A percentile compares a stretch with the other conserved stretches of the same genome.
phyloP scores from a whole-genome alignment of 176 grass and related monocot genomes.

The Dendrocalamus sinicus region DNA sequence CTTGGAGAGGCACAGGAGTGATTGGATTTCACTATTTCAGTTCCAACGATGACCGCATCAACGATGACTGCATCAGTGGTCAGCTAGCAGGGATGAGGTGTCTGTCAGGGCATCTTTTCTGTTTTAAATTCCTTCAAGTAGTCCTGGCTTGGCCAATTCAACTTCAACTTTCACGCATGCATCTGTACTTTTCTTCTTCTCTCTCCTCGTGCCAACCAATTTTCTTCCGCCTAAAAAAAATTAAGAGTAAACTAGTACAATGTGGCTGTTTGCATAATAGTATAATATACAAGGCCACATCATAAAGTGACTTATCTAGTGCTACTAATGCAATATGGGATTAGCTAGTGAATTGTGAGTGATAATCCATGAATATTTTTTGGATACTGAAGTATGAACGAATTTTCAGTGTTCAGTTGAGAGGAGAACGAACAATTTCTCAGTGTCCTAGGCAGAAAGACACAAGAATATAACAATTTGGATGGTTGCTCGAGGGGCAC shows the following conservation, averaged over 20 bases:
- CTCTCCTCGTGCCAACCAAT: constrained; percentile 21
- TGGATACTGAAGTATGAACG: no score
- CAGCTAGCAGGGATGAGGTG: not conserved
- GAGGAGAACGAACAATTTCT: not conserved
- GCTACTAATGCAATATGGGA: not conserved
- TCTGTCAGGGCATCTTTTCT: constrained; percentile 45
- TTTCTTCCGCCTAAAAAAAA: constrained; percentile 31
- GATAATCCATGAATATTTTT: not conserved
- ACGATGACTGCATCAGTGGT: constrained; percentile 1
- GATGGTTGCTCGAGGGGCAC: not conserved
- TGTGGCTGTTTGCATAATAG: not conserved
- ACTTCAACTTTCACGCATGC: constrained; percentile 13
- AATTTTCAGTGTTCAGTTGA: not conserved
- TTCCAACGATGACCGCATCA: constrained; percentile 2
- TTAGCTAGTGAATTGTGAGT: not conserved
- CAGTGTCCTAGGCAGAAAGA: not conserved
- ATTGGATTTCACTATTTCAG: constrained; percentile 28
- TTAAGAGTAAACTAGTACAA: not conserved
- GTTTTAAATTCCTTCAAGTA: constrained; percentile 28
- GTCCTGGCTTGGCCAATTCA: constrained; percentile 3
- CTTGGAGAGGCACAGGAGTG: not conserved
- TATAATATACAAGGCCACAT: constrained; percentile 6
- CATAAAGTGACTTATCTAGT: constrained; percentile 8
- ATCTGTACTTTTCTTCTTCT: not conserved
- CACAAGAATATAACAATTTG: not conserved